Conservation (phyloP, 176 grass and related monocot genomes). For the Raddia distichophylla region DNA sequence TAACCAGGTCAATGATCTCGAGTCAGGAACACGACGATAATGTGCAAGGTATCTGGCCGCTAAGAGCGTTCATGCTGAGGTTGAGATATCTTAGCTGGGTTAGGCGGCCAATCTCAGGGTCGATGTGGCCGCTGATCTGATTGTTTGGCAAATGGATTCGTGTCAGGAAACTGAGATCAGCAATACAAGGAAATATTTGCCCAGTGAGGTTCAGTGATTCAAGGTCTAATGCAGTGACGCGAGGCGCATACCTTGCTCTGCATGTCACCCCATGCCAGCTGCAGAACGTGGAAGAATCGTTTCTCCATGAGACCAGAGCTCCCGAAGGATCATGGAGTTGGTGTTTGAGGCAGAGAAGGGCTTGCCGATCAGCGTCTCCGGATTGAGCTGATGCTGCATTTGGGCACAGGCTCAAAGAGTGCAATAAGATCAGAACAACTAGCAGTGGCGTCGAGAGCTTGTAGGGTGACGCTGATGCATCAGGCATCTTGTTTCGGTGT, state of each 20-base stretch:
- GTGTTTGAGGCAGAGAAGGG: conserved; percentile 37
- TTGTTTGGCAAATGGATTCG: conserved; percentile 33
- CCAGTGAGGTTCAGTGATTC: conserved; percentile 1
- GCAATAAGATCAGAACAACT: background rate
- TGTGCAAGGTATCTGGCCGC: conserved; percentile 34
- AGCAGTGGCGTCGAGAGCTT: background rate
- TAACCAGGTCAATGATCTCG: conserved; percentile 11
- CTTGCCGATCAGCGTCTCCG: background rate
- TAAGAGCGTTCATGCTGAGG: conserved; percentile 49
- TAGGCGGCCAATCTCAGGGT: conserved; percentile 20
- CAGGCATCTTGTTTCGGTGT: too few species aligned
- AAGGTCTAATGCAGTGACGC: conserved; percentile 5
- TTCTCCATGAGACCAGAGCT: conserved; percentile 23
- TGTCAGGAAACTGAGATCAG: conserved; percentile 21
- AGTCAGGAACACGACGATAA: conserved; percentile 44
- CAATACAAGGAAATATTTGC: background rate
- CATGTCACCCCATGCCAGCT: conserved; percentile 36
- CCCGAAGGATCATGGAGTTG: conserved; percentile 4
- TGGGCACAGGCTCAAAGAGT: background rate
- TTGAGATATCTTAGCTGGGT: conserved; percentile 13
- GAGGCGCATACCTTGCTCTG: too few species aligned
- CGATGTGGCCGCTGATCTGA: conserved; percentile 29
- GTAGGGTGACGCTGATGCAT: too few species aligned
- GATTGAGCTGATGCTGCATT: background rate
- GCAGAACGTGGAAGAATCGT: background rate